Evolutionary conservation across 306 rosid species (phyloP).

Genomic region (Inga leiocalycina): DNA sequence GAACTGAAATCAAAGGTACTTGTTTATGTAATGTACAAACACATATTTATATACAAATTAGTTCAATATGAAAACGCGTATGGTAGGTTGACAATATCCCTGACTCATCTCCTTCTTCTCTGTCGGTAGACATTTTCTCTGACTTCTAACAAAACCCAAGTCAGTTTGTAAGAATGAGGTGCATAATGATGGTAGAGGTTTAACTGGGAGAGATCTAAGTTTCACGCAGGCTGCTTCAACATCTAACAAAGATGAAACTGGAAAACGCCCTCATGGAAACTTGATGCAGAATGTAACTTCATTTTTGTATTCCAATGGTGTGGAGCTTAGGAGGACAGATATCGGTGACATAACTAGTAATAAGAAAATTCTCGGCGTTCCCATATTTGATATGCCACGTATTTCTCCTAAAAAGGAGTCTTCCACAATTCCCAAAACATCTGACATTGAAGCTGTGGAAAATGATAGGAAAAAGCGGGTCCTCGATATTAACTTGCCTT

Average conservation of each 20-base stretch:
- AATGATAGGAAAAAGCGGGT: conserved; percentile 41
- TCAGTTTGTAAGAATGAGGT: conserved; percentile 53
- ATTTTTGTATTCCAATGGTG: conserved; percentile 47
- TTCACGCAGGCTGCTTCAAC: conserved; percentile 43
- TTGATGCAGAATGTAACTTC: conserved; percentile 46
- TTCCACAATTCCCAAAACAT: conserved; percentile 43
- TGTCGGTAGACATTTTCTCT: no score
- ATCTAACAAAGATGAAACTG: conserved; percentile 48
- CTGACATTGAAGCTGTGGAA: conserved; percentile 44
- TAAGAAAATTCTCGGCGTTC: conserved; percentile 68
- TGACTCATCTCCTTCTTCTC: no score
- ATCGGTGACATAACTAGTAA: conserved; percentile 45
- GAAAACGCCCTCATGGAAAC: conserved; percentile 41
- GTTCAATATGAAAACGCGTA: no score
- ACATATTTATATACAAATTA: no score
- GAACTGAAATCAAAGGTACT: no score
- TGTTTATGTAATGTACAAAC: no score
- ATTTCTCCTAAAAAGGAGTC: conserved; percentile 61
- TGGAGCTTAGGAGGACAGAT: conserved; percentile 52
- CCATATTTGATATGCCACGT: conserved; percentile 59
- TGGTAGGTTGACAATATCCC: no score
- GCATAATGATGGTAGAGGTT: conserved; percentile 40
- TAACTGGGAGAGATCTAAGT: conserved; percentile 45
- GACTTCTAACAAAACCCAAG: no score
- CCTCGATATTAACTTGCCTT: conserved; percentile 87